phyloP scores from a whole-genome alignment of 2,329 filamentous ascomycete genomes.

The Diplodia mutila region DNA sequence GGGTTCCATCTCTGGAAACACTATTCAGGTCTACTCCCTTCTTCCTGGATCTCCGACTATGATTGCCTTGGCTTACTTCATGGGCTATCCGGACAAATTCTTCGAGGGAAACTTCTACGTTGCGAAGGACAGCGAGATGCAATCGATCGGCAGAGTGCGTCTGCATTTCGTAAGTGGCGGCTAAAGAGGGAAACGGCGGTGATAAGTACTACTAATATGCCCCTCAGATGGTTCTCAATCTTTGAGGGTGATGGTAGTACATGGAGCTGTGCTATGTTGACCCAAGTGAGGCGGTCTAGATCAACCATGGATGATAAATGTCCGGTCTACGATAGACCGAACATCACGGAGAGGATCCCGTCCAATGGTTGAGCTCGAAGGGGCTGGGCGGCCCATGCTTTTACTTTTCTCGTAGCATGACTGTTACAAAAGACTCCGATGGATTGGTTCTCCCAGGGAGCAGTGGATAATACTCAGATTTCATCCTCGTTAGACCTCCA shows the following conservation, averaged over 20 bases:
- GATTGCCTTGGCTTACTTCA: not conserved
- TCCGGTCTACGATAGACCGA: not conserved
- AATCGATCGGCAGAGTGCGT: not conserved
- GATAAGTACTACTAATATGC: not conserved
- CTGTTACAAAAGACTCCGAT: too few relatives aligned
- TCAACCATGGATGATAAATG: not conserved
- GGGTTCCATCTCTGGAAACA: not conserved
- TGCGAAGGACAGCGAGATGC: not conserved
- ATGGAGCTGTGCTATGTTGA: not conserved
- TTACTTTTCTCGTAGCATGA: not conserved
- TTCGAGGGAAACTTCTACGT: not conserved
- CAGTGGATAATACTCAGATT: not conserved
- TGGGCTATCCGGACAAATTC: not conserved
- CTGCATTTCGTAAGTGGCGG: not conserved
- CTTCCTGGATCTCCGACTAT: not conserved
- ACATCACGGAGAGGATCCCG: not conserved
- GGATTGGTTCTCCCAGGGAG: not conserved
- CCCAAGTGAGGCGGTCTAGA: not conserved
- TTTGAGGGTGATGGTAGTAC: not conserved
- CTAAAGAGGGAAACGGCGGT: too few relatives aligned
- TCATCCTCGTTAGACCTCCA: not conserved
- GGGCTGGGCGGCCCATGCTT: not conserved
- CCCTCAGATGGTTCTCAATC: not conserved
- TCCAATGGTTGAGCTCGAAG: too few relatives aligned
- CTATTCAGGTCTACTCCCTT: not conserved